phyloP scores from a whole-genome alignment of 495 filamentous ascomycete genomes.

The Tuber magnatum region DNA sequence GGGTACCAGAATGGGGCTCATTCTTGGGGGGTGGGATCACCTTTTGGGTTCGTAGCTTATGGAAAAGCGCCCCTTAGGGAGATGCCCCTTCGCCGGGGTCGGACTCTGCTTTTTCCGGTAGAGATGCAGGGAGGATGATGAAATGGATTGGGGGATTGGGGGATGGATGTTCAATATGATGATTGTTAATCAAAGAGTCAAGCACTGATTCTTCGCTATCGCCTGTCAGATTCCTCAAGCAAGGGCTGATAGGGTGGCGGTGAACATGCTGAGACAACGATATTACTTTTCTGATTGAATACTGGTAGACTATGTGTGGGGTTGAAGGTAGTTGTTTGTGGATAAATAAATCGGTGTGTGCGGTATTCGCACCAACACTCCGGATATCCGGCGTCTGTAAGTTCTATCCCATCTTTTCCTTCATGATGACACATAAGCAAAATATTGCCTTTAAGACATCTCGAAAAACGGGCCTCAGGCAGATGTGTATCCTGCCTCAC shows the following conservation, averaged over 20 bases:
- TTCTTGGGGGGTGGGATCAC: slow-evolving; percentile 95
- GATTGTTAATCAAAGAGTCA: slow-evolving; percentile 98
- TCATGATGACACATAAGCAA: neutral
- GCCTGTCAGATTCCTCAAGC: slow-evolving; percentile 7
- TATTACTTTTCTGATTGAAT: slow-evolving; percentile 4
- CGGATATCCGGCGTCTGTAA: neutral
- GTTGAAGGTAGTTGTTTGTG: neutral
- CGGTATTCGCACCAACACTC: neutral
- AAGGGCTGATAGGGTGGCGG: slow-evolving; percentile 5
- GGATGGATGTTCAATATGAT: slow-evolving; percentile 55
- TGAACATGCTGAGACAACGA: neutral
- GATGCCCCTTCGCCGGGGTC: slow-evolving; percentile 61
- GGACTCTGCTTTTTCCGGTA: slow-evolving; percentile 48
- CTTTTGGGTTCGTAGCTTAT: slow-evolving; percentile 60
- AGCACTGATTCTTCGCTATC: slow-evolving; percentile 64
- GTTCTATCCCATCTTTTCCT: neutral
- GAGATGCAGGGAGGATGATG: slow-evolving; percentile 4
- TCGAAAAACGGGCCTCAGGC: too few species aligned
- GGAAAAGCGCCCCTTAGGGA: slow-evolving; percentile 45
- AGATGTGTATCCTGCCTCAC: neutral
- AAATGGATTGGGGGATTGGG: neutral
- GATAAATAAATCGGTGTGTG: neutral
- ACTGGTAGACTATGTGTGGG: neutral
- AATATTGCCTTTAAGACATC: neutral
- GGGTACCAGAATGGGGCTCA: slow-evolving; percentile 99